phyloP scores from a whole-genome alignment of 768 basidiomycete genomes.

The Baorangia bicolor region DNA sequence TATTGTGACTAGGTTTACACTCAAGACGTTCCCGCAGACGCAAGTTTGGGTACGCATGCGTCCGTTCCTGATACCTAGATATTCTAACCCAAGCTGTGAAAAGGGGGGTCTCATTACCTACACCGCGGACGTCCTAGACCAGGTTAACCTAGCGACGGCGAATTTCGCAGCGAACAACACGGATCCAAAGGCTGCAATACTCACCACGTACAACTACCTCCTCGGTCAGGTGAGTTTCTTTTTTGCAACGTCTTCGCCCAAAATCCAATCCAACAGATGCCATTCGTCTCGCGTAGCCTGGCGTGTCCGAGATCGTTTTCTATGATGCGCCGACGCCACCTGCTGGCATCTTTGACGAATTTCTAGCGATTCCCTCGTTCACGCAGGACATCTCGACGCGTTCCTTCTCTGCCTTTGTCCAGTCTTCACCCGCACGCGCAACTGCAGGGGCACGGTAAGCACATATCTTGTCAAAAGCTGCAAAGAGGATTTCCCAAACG shows the following conservation, averaged over 20 bases:
- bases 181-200: constrained; percentile 34
- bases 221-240: not conserved
- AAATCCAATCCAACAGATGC: not conserved
- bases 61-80: not conserved
- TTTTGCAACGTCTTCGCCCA: too few relatives aligned
- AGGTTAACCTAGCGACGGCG: constrained; percentile 18
- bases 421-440: not conserved
- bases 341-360: constrained; percentile 19
- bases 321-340: constrained; percentile 46
- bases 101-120: constrained; percentile 52
- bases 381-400: constrained; percentile 5
- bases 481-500: not conserved
- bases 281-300: not conserved
- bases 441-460: constrained; percentile 4
- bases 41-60: constrained; percentile 55
- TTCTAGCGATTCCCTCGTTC: constrained; percentile 22
- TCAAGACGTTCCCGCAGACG: constrained; percentile 53
- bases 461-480: not conserved
- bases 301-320: constrained; percentile 42
- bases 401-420: constrained; percentile 18
- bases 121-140: constrained; percentile 5
- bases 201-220: constrained; percentile 42
- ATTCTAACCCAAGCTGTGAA: not conserved
- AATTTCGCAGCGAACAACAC: constrained; percentile 17
- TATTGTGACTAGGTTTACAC: constrained; percentile 56